Evolutionary conservation across 2,329 filamentous ascomycete species (phyloP), one percentile per base, ranked within the genome.

Genomic region (Phaeosphaeriaceae sp.): DNA sequence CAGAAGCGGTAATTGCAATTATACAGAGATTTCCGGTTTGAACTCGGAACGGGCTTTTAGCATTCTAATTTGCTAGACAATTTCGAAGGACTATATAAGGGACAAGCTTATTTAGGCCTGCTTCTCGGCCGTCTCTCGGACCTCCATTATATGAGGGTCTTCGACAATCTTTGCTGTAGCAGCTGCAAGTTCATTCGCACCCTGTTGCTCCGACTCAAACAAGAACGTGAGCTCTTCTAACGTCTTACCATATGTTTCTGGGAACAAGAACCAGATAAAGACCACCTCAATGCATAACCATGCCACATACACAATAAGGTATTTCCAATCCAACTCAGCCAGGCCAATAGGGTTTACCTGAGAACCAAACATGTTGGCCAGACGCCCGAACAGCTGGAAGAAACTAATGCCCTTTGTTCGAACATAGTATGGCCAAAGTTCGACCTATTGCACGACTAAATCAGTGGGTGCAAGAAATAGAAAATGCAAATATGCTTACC

Each of bases 321-420:
- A 84, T 68, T 86, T 80, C 82, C 84, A 87, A 38, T 68, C 65
- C 4, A 85, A 73, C 48, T 80, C 77, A 46, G 83, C 77, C 76
- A 86, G 85, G 4, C 84, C 85, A 53, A 87, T 77, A 58, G 82
- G 82, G 74, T 88, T 87, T 54, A 80, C 81, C 54, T 76, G 83
- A 71, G 83, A 83, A 57, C 81, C 80, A 49, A 87, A 77, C 53
- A 85, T 83, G 26, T 86, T 77, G 28, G 84, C 76, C 33, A 81
- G 79, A 64, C 87, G 82, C 11, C 87, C 78, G 9, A 79, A 81
- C 15, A 87, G 80, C 68, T 87, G 87, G 78, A 87, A 84, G 63
- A 86, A 68, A 4, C 66, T 66, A 28, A 81, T 63, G 3, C 78
- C 79, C 64, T 80, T 80, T 26, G 78, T 78, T 9, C 79, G 75